A percentile compares a stretch with the other conserved stretches of the same genome.
Conservation (phyloP, 768 basidiomycete species). For the Aureoboletus auriporus region DNA sequence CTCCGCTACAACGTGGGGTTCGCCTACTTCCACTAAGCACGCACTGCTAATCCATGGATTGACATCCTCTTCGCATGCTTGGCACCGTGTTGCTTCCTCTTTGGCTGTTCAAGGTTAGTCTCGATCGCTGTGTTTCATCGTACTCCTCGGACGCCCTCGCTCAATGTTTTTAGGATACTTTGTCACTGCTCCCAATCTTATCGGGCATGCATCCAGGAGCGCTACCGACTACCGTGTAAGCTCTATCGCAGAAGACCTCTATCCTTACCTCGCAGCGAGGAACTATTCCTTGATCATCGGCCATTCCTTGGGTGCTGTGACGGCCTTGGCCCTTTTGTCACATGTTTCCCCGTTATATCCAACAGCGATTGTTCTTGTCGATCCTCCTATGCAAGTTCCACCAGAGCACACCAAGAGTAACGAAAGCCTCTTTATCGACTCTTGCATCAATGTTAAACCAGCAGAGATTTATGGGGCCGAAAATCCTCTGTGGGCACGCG, state of each 20-base stretch:
- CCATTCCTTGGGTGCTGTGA: slow-evolving; percentile 16
- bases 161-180: slow-evolving; percentile 14
- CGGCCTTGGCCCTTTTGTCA: slow-evolving; percentile 4
- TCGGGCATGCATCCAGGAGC: slow-evolving; percentile 14
- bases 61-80: slow-evolving; percentile 14
- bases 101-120: slow-evolving; percentile 15
- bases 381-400: slow-evolving; percentile 8
- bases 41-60: slow-evolving; percentile 27
- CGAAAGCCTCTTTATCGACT: not conserved
- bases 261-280: slow-evolving; percentile 12
- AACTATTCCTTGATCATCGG: slow-evolving; percentile 15
- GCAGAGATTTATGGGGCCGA: not conserved
- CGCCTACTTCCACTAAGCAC: slow-evolving; percentile 16
- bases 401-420: not conserved
- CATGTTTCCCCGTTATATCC: slow-evolving; percentile 4
- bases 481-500: slow-evolving; percentile 14
- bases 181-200: slow-evolving; percentile 19
- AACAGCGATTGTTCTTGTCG: slow-evolving; percentile 16
- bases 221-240: slow-evolving; percentile 10
- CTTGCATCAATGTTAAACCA: not conserved
- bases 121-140: not conserved
- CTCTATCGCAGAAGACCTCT: slow-evolving; percentile 15
- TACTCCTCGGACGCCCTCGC: not conserved
- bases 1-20: slow-evolving; percentile 21
- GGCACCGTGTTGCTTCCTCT: slow-evolving; percentile 16